These are phyloP conservation scores for Cladosporium sp. DNA, from an alignment of 2,329 filamentous ascomycete species.

Conservation along the genomic window DNA sequence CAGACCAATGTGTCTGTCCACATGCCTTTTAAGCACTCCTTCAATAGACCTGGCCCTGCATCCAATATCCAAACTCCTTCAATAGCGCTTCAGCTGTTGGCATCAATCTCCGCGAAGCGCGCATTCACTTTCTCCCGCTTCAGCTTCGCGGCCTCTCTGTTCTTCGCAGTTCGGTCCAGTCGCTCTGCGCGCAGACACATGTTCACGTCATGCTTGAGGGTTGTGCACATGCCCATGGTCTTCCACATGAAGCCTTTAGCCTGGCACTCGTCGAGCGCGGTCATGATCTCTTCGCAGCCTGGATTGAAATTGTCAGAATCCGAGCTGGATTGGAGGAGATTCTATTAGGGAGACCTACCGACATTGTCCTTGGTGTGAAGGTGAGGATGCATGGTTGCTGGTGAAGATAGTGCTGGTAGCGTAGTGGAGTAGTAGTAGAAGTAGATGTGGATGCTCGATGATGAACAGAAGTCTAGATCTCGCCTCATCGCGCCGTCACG, in stretches of 20 bases:
- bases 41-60: neutral
- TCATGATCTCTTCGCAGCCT: constrained; percentile 97
- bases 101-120: constrained; percentile 76
- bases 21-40: neutral
- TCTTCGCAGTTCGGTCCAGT: constrained; percentile 72
- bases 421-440: neutral
- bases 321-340: neutral
- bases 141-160: constrained; percentile 68
- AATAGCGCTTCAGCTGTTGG: constrained; percentile 56
- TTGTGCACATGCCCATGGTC: constrained; percentile 84
- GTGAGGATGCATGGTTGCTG: constrained; percentile 82
- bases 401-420: neutral
- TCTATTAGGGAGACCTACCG: constrained; percentile 56
- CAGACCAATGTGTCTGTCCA: neutral
- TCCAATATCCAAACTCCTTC: neutral
- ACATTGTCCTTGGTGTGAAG: constrained; percentile 89
- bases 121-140: constrained; percentile 74
- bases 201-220: constrained; percentile 79
- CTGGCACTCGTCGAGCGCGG: constrained; percentile 92
- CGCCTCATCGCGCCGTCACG: constrained; percentile 4
- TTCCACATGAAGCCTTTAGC: constrained; percentile 90
- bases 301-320: constrained; percentile 21
- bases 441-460: neutral
- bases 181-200: constrained; percentile 80
- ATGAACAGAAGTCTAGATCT: constrained; percentile 13